These are phyloP conservation scores for Scalesia atractyloides DNA, from an alignment of 129 eudicot genomes.

Conservation along the genomic window DNA sequence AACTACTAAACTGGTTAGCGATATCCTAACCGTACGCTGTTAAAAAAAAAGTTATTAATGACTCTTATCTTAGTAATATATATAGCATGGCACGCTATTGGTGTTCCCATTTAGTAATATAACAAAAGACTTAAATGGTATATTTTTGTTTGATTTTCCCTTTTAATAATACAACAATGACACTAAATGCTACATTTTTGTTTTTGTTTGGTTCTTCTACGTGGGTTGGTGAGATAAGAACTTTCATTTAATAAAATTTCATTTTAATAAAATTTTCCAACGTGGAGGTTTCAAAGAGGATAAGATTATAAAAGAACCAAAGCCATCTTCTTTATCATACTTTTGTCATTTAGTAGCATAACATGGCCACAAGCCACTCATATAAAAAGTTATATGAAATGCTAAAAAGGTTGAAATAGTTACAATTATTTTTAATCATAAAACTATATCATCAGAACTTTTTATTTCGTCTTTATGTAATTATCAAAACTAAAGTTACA, in stretches of 20 bases:
- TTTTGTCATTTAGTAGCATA: neutral
- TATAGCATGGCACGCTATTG: no score
- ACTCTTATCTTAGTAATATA: no score
- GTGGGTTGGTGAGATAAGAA: neutral
- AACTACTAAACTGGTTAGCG: no score
- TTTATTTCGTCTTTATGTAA: neutral
- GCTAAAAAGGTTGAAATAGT: neutral
- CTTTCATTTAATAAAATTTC: neutral
- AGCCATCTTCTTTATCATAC: neutral
- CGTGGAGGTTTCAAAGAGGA: conserved; percentile 14
- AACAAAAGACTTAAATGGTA: no score
- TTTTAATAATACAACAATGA: no score
- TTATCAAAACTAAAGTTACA: neutral
- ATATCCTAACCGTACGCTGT: no score
- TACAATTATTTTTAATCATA: neutral
- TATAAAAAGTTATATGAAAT: neutral
- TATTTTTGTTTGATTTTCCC: no score
- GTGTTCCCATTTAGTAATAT: no score
- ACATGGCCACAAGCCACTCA: neutral
- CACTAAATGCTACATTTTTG: no score
- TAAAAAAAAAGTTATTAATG: no score
- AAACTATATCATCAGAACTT: neutral
- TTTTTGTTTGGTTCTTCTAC: no score
- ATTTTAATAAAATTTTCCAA: neutral
- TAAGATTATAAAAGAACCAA: conserved; percentile 19